Percentiles rank a stretch among this genome's conserved stretches.
Evolutionary conservation across 1,284 basidiomycete genomes (phyloP).

Genomic region (Pholiota adiposa): DNA sequence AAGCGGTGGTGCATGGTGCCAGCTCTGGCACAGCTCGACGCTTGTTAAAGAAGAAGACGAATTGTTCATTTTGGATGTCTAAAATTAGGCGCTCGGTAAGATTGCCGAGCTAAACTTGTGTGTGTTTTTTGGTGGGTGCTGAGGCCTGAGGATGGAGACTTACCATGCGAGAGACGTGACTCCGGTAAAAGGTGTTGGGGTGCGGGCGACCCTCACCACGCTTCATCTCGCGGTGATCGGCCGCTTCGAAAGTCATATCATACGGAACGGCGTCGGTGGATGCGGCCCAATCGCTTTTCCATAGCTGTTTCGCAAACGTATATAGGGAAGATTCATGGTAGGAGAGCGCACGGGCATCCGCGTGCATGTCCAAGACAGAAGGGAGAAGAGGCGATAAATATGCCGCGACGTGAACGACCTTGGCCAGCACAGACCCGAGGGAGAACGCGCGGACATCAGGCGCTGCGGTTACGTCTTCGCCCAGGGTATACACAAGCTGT

Average conservation of each 20-base stretch:
- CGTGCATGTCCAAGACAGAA: slow-evolving; percentile 43
- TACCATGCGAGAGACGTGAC: slow-evolving; percentile 46
- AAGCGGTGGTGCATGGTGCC: slow-evolving; percentile 3
- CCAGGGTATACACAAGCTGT: slow-evolving; percentile 50
- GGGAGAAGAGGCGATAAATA: slow-evolving; percentile 49
- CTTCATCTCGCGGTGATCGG: slow-evolving; percentile 45
- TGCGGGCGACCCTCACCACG: slow-evolving; percentile 40
- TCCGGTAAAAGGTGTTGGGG: slow-evolving; percentile 47
- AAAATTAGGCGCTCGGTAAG: slow-evolving; percentile 1
- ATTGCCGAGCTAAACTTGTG: neutral
- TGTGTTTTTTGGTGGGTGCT: too few relatives aligned
- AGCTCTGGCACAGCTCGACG: neutral
- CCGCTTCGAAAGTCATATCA: slow-evolving; percentile 52
- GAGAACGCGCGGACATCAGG: slow-evolving; percentile 47
- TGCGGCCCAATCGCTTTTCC: slow-evolving; percentile 54
- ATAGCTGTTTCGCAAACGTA: slow-evolving; percentile 42
- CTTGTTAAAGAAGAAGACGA: neutral
- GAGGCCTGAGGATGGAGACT: slow-evolving; percentile 14
- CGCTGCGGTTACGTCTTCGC: slow-evolving; percentile 45
- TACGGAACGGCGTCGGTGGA: slow-evolving; percentile 50
- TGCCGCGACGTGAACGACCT: slow-evolving; percentile 44
- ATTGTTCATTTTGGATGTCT: slow-evolving; percentile 9
- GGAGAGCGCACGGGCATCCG: slow-evolving; percentile 45
- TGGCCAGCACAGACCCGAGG: slow-evolving; percentile 42
- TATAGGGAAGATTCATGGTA: slow-evolving; percentile 40